These are phyloP conservation scores for Eutypa lata DNA, from an alignment of 2,329 filamentous ascomycete species.

Conservation along the genomic window DNA sequence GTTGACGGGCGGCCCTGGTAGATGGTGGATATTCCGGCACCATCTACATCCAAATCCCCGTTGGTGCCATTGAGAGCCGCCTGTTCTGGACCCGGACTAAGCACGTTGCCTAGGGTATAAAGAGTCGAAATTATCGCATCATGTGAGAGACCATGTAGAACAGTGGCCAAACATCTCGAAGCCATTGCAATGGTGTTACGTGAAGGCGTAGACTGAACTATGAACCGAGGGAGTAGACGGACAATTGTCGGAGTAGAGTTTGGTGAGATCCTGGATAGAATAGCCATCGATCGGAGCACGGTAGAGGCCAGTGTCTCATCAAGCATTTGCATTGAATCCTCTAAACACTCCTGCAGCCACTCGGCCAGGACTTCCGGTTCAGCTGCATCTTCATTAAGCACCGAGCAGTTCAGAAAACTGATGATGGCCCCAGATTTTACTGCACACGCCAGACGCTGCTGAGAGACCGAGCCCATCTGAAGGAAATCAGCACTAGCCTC, in stretches of 20 bases:
- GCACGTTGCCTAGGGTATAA: constrained; percentile 92
- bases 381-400: constrained; percentile 77
- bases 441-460: constrained; percentile 81
- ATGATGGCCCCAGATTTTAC: constrained; percentile 81
- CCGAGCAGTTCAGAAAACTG: constrained; percentile 79
- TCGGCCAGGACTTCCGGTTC: constrained; percentile 74
- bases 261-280: constrained; percentile 74
- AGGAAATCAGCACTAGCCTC: constrained; percentile 90
- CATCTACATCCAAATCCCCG: constrained; percentile 37
- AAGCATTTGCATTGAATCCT: constrained; percentile 77
- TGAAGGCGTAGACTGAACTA: constrained; percentile 77
- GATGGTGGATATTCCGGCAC: constrained; percentile 37
- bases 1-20: constrained; percentile 57
- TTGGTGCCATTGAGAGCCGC: constrained; percentile 52
- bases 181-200: constrained; percentile 70
- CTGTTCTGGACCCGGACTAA: constrained; percentile 68
- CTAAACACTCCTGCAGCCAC: constrained; percentile 82
- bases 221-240: constrained; percentile 77
- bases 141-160: constrained; percentile 79
- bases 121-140: constrained; percentile 93
- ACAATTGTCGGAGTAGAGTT: constrained; percentile 72
- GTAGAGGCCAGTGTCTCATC: constrained; percentile 74
- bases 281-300: constrained; percentile 76
- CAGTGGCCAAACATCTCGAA: constrained; percentile 78
- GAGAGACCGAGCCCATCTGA: constrained; percentile 77